Evolutionary conservation across 805 yeast species (phyloP).

Genomic region (Candida ortonii): DNA sequence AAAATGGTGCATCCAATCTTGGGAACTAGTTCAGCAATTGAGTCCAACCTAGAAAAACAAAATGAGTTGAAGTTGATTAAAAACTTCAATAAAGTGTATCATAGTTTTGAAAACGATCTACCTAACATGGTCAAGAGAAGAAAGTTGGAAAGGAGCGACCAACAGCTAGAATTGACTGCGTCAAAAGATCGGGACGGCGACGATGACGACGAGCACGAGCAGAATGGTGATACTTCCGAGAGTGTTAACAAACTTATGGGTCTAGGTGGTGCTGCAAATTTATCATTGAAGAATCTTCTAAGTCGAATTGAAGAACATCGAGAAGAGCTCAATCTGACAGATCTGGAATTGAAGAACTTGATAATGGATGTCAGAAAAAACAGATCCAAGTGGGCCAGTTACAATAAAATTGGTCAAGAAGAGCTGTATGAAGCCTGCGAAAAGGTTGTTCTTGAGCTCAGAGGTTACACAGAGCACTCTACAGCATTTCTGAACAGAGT

Average conservation of each 20-base stretch:
- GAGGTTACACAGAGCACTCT: slow-evolving; percentile 94
- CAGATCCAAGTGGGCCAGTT: slow-evolving; percentile 97
- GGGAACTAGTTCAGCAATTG: slow-evolving; percentile 35
- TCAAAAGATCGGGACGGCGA: slow-evolving; percentile 20
- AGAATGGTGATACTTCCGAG: slow-evolving; percentile 24
- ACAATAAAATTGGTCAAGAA: slow-evolving; percentile 93
- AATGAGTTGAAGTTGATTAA: slow-evolving; percentile 44
- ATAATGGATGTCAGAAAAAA: slow-evolving; percentile 92
- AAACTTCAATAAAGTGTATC: slow-evolving; percentile 71
- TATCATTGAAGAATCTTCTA: slow-evolving; percentile 76
- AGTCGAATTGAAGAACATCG: slow-evolving; percentile 75
- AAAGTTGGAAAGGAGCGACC: slow-evolving; percentile 76
- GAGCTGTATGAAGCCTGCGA: slow-evolving; percentile 97
- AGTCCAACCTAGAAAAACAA: slow-evolving; percentile 41
- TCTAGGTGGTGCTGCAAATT: slow-evolving; percentile 64
- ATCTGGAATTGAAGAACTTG: slow-evolving; percentile 76
- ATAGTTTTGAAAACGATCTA: slow-evolving; percentile 69
- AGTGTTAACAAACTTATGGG: slow-evolving; percentile 31
- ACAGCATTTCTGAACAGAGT: slow-evolving; percentile 94
- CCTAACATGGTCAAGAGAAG: slow-evolving; percentile 74
- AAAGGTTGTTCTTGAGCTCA: slow-evolving; percentile 82
- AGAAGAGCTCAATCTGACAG: slow-evolving; percentile 71
- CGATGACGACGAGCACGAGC: slow-evolving; percentile 11
- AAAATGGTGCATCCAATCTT: slow-evolving; percentile 35
- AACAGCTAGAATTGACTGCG: slow-evolving; percentile 50